These are phyloP conservation scores for Aspergillus cavernicola DNA, from an alignment of 495 filamentous ascomycete genomes.

Conservation along the genomic window DNA sequence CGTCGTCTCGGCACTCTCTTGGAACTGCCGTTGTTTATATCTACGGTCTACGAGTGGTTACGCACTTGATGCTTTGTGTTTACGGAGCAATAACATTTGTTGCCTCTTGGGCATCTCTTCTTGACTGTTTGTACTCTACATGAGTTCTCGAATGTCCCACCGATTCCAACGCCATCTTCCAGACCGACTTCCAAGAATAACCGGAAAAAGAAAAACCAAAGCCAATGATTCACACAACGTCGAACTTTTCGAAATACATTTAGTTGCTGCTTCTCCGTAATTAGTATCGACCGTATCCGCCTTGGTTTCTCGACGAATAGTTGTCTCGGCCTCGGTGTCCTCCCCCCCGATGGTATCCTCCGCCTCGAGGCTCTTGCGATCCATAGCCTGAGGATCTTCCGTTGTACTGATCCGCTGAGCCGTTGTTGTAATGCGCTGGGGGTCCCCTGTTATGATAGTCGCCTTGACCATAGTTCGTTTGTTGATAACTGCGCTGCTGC, in stretches of 20 bases:
- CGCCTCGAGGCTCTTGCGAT: slow-evolving; percentile 24
- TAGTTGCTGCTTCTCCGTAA: slow-evolving; percentile 1
- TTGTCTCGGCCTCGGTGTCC: slow-evolving; percentile 27
- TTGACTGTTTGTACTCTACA: slow-evolving; percentile 4
- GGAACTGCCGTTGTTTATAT: not conserved
- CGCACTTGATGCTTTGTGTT: not conserved
- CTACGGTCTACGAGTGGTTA: no score
- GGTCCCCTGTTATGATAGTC: slow-evolving; percentile 31
- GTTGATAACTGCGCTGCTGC: slow-evolving; percentile 26
- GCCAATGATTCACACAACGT: not conserved
- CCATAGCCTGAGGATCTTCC: slow-evolving; percentile 25
- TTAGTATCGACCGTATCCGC: slow-evolving; percentile 42
- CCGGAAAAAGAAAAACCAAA: slow-evolving; percentile 13
- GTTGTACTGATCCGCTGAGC: slow-evolving; percentile 17
- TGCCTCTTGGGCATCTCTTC: not conserved
- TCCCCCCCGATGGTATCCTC: slow-evolving; percentile 25
- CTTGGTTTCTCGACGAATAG: slow-evolving; percentile 26
- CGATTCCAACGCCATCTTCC: slow-evolving; percentile 7
- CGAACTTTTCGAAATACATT: not conserved
- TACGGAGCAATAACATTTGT: not conserved
- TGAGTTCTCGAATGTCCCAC: not conserved
- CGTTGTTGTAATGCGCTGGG: slow-evolving; percentile 24
- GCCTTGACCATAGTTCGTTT: slow-evolving; percentile 18
- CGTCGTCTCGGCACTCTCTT: slow-evolving; percentile 23
- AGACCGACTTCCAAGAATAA: slow-evolving; percentile 10